A percentile compares a stretch with the other conserved stretches of the same genome.
Evolutionary conservation across 2,329 filamentous ascomycete genomes (phyloP).

Genomic region (Fusarium domesticum): DNA sequence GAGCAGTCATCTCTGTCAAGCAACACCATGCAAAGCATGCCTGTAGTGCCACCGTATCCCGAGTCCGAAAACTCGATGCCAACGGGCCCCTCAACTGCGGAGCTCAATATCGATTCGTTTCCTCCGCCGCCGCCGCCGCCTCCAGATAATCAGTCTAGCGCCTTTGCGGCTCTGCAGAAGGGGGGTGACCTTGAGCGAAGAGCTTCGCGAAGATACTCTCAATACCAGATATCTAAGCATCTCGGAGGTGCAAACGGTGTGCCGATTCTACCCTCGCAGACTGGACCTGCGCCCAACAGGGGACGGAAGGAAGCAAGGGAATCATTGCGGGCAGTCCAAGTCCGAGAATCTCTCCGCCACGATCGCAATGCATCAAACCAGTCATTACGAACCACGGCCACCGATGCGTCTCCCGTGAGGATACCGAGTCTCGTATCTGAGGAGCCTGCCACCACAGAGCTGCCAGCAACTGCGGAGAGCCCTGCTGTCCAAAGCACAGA

Average conservation of each 20-base stretch:
- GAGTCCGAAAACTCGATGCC: constrained; percentile 54
- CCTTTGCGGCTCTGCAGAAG: constrained; percentile 83
- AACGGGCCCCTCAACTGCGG: constrained; percentile 36
- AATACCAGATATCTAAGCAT: constrained; percentile 95
- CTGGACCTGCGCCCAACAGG: constrained; percentile 78
- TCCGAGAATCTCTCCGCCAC: constrained; percentile 50
- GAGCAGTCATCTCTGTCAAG: constrained; percentile 70
- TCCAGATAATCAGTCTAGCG: constrained; percentile 77
- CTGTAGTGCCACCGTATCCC: constrained; percentile 70
- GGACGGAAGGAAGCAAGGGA: constrained; percentile 76
- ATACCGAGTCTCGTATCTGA: constrained; percentile 62
- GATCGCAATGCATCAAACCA: constrained; percentile 48
- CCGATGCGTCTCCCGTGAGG: constrained; percentile 62
- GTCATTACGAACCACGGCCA: constrained; percentile 34
- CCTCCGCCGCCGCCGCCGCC: constrained; percentile 69
- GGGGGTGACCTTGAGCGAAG: constrained; percentile 89
- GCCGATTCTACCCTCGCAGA: constrained; percentile 81
- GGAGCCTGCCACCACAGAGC: constrained; percentile 39
- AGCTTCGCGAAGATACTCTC: constrained; percentile 89
- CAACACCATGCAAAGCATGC: constrained; percentile 70
- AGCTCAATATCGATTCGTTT: constrained; percentile 62
- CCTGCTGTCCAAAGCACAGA: constrained; percentile 58
- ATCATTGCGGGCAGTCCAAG: constrained; percentile 68
- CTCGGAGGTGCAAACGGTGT: constrained; percentile 80
- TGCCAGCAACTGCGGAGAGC: constrained; percentile 27